Conservation (phyloP, 495 filamentous ascomycete species). For the Melanomma pulvis-pyrius region DNA sequence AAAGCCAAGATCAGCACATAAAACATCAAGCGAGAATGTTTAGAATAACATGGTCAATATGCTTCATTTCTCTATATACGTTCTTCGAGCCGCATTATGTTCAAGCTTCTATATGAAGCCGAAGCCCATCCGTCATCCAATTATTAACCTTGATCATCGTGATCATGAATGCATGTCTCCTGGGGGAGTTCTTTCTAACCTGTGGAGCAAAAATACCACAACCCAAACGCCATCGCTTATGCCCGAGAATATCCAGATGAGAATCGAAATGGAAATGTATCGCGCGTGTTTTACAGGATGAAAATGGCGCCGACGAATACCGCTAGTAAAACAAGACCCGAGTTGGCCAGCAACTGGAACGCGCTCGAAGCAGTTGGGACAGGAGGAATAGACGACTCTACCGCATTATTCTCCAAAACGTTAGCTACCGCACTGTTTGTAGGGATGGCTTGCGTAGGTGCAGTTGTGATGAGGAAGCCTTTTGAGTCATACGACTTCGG, state of each 20-base stretch:
- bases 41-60: background rate
- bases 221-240: slow-evolving; percentile 28
- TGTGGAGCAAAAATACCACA: background rate
- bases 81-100: background rate
- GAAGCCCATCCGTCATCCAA: slow-evolving; percentile 1
- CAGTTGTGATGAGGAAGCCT: slow-evolving; percentile 41
- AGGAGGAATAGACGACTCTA: slow-evolving; percentile 15
- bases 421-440: slow-evolving; percentile 15
- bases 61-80: slow-evolving; percentile 1
- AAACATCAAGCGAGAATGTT: background rate
- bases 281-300: slow-evolving; percentile 30
- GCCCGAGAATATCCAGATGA: background rate
- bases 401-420: slow-evolving; percentile 32
- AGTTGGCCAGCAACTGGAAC: slow-evolving; percentile 10
- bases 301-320: slow-evolving; percentile 31
- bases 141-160: slow-evolving; percentile 15
- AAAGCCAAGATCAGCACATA: no score
- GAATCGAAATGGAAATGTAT: slow-evolving; percentile 1
- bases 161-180: slow-evolving; percentile 12
- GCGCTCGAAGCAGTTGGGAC: slow-evolving; percentile 25
- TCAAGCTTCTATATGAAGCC: background rate
- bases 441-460: slow-evolving; percentile 43
- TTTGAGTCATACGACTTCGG: slow-evolving; percentile 47
- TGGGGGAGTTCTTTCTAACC: background rate
- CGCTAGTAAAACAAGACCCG: slow-evolving; percentile 25